Evolutionary conservation across 148 eudicot genomes (phyloP).

Genomic region (Cornus florida): DNA sequence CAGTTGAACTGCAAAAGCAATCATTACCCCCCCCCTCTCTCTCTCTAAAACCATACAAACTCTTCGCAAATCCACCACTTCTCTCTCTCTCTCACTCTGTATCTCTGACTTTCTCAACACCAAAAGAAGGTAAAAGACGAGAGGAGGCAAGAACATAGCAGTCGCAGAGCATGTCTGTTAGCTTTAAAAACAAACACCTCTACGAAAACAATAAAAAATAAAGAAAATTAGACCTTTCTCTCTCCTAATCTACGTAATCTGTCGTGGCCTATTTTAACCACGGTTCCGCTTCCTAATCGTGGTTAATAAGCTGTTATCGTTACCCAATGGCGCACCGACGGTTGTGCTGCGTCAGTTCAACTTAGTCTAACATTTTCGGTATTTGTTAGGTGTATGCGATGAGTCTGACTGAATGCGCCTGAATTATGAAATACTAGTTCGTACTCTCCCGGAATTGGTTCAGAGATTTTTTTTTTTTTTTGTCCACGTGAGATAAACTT

Average conservation of each 20-base stretch:
- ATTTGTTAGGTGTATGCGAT: no score
- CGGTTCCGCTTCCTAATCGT: neutral
- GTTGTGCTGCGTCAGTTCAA: no score
- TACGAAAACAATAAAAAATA: no score
- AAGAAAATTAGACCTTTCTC: neutral
- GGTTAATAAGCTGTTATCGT: neutral
- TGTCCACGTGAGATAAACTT: no score
- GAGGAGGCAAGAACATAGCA: slow-evolving; percentile 9
- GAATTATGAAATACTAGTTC: no score
- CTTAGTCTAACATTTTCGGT: no score
- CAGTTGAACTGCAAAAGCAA: neutral
- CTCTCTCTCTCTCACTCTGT: neutral
- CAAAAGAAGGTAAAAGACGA: neutral
- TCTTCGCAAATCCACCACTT: neutral
- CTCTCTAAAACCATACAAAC: neutral
- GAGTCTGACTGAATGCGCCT: no score
- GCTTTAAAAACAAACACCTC: neutral
- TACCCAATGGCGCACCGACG: neutral
- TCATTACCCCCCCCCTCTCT: neutral
- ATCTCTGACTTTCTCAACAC: no score
- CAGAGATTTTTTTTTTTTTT: no score
- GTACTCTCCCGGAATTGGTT: no score
- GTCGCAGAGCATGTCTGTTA: slow-evolving; percentile 34
- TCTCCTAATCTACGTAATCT: no score
- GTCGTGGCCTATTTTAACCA: neutral